Conservation (phyloP, 2,329 filamentous ascomycete genomes). For the Penicillium brasilianum region DNA sequence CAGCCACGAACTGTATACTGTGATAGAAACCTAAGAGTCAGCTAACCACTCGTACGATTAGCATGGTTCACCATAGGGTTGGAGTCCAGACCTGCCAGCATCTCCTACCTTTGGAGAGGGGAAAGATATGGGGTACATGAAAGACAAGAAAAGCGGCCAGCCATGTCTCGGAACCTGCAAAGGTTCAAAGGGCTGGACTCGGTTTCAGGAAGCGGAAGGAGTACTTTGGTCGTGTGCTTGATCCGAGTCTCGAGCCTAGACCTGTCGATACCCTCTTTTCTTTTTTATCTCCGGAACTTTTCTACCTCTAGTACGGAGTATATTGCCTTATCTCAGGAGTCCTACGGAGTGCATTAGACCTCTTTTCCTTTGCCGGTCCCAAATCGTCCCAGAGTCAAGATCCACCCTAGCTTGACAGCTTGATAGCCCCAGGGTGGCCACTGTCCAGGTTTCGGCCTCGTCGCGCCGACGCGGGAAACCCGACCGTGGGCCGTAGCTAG, state of each 20-base stretch:
- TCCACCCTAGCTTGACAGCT: constrained; percentile 6
- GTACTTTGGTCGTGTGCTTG: not conserved
- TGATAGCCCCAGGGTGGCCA: not conserved
- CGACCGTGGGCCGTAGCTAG: not conserved
- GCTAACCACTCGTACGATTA: not conserved
- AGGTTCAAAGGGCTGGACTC: not conserved
- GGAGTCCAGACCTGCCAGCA: not conserved
- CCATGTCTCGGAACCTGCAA: constrained; percentile 3
- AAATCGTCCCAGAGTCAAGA: not conserved
- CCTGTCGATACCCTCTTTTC: not conserved
- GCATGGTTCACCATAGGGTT: not conserved
- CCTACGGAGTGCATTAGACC: not conserved
- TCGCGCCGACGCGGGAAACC: not conserved
- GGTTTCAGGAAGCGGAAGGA: not conserved
- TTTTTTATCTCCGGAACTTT: not conserved
- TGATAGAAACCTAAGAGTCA: not conserved
- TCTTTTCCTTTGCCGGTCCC: not conserved
- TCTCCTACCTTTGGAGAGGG: not conserved
- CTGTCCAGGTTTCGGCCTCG: not conserved
- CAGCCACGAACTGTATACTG: not conserved
- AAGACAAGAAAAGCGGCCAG: constrained; percentile 1
- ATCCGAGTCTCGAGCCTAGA: not conserved
- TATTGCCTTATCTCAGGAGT: not conserved
- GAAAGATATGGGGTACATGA: not conserved
- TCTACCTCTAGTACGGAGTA: too few relatives aligned